Evolutionary conservation across 169 alveolate species (phyloP).

Genomic region (Theileria annulata): DNA sequence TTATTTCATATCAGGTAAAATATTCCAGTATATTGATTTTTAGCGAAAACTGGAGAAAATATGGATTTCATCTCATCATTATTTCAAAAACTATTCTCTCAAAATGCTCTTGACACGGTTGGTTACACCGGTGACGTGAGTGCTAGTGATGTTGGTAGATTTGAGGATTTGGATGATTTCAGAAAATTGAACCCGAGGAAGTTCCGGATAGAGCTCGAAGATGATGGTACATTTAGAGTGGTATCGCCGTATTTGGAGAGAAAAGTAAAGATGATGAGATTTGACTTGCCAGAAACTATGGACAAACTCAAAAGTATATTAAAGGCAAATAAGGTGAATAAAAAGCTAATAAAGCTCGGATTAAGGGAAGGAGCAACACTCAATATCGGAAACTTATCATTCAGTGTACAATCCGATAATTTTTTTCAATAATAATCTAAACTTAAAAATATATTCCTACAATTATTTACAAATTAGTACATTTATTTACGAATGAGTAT

Average conservation of each 20-base stretch:
- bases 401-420: conserved; percentile 19
- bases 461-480: neutral
- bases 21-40: neutral
- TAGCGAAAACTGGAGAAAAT: conserved; percentile 57
- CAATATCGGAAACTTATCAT: conserved; percentile 37
- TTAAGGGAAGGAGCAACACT: conserved; percentile 43
- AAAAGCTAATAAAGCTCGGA: conserved; percentile 44
- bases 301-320: conserved; percentile 46
- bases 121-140: conserved; percentile 21
- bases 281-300: conserved; percentile 55
- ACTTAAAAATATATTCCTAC: neutral
- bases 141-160: neutral
- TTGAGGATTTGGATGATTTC: conserved; percentile 57
- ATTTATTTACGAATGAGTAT: neutral
- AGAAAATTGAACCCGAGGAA: conserved; percentile 64
- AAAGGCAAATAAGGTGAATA: conserved; percentile 28
- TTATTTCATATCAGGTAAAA: conserved; percentile 47
- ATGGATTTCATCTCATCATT: conserved; percentile 7
- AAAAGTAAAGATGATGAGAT: conserved; percentile 74
- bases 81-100: conserved; percentile 15
- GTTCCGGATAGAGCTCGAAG: conserved; percentile 59
- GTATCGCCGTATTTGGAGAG: conserved; percentile 69
- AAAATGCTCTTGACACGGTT: conserved; percentile 11
- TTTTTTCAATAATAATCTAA: neutral
- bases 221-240: conserved; percentile 65